Percentiles rank a stretch among this genome's conserved stretches.
Conservation (phyloP, 768 basidiomycete species). For the Rhodotorula babjevae region DNA sequence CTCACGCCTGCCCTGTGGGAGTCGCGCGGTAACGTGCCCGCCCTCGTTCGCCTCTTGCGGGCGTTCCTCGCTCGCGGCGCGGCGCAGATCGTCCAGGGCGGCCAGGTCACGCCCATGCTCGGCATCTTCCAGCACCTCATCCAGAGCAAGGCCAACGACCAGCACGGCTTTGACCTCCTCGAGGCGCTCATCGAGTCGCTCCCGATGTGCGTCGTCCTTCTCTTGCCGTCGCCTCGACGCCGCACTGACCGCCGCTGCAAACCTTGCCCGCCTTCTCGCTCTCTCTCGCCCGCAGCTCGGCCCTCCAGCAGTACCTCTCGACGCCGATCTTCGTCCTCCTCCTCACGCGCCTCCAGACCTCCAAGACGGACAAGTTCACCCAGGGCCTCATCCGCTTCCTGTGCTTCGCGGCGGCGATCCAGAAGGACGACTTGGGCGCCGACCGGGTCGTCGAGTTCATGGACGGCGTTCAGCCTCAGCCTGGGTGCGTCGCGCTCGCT, state of each 20-base stretch:
- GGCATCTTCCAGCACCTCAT: constrained; percentile 90
- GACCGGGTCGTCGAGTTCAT: constrained; percentile 72
- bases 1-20: constrained; percentile 83
- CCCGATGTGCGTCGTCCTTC: constrained; percentile 59
- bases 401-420: constrained; percentile 67
- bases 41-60: constrained; percentile 78
- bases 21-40: constrained; percentile 90
- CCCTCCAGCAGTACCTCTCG: constrained; percentile 68
- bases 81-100: constrained; percentile 60
- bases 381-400: constrained; percentile 77
- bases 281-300: constrained; percentile 50
- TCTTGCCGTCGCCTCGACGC: background rate
- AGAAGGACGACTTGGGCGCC: constrained; percentile 67
- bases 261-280: background rate
- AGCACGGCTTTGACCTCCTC: constrained; percentile 84
- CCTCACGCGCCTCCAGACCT: constrained; percentile 72
- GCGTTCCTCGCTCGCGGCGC: constrained; percentile 74
- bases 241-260: background rate
- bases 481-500: constrained; percentile 57
- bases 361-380: constrained; percentile 81
- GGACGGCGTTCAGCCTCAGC: constrained; percentile 67
- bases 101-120: constrained; percentile 70
- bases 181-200: constrained; percentile 68
- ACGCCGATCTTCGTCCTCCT: constrained; percentile 65
- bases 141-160: constrained; percentile 70